Evolutionary conservation across 805 yeast genomes (phyloP), one percentile per base, ranked within the genome.

Genomic region (Kodamaea jinghongensis): DNA sequence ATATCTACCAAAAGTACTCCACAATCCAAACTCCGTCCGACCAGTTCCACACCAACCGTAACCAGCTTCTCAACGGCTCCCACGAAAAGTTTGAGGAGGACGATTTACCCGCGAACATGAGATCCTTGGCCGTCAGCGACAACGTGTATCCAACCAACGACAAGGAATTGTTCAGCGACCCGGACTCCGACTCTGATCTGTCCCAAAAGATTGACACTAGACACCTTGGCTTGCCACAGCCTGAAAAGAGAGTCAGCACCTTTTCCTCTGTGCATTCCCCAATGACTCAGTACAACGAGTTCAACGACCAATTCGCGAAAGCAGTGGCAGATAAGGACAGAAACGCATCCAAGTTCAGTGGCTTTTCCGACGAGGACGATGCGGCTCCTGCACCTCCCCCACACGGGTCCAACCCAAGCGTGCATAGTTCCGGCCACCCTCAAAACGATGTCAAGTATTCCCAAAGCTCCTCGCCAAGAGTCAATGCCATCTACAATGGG

Each of bases 1-100:
- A 69, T 37, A 69, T 69, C 17, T 69, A 69, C 47, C 71, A 67
- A 31, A 69, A 69, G 43, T 69, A 69, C 47, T 58, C 65, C 11
- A 61, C 56, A 4, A 62, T 69, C 31, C 54, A 61, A 36, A 48
- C 68, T 6, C 75, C 75, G 2, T 61, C 70, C 6, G 73, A 67
- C 49, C 61, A 60, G 43, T 67, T 65, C 50, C 55, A 60, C 39
- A 46, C 45, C 10, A 53, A 66, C 39, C 53, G 73, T 38, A 65
- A 61, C 49, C 48, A 58, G 38, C 38, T 65, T 11, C 55, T 67
- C 41, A 65, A 67, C 43, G 71, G 71, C 1, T 52, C 64, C 2
- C 56, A 51, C 15, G 71, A 65, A 45, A 54, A 54, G 28, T 51
- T 67, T 27, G 55, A 54, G 23, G 72, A 68, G 44, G 60, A 56